Evolutionary conservation across 225 moss, liverwort and hornwort species (phyloP).

Genomic region (Polytrichum formosum): DNA sequence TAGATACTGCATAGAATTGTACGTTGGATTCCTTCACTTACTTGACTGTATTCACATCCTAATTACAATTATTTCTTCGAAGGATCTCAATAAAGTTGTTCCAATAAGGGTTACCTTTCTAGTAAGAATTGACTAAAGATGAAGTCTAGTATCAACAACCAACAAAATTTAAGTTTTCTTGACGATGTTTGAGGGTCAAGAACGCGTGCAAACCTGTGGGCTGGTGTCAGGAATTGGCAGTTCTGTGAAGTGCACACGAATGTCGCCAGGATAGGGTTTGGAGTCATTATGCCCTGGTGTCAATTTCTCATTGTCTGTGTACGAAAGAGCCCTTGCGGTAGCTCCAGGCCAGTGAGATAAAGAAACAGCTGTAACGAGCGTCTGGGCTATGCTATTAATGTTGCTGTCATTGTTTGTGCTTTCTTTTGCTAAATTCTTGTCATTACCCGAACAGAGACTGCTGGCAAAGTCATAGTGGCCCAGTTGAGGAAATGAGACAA

Average conservation of each 20-base stretch:
- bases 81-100: too few relatives aligned
- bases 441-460: conserved; percentile 33
- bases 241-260: conserved; percentile 31
- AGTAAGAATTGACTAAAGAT: too few relatives aligned
- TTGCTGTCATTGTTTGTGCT: conserved; percentile 2
- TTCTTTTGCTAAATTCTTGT: not conserved
- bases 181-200: not conserved
- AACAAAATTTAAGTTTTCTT: too few relatives aligned
- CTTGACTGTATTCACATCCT: too few relatives aligned
- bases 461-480: conserved; percentile 56
- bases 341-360: conserved; percentile 27
- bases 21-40: too few relatives aligned
- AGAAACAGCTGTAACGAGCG: not conserved
- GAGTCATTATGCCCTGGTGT: conserved; percentile 46
- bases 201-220: conserved; percentile 35
- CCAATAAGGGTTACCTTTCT: too few relatives aligned
- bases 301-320: conserved; percentile 52
- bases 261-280: conserved; percentile 50
- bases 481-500: conserved; percentile 21
- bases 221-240: conserved; percentile 30
- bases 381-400: not conserved
- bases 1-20: too few relatives aligned
- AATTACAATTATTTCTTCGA: too few relatives aligned
- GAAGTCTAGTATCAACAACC: too few relatives aligned
- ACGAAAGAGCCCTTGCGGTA: conserved; percentile 36